Conservation (phyloP, 73 alveolate species). For the Breviolum minutum region DNA sequence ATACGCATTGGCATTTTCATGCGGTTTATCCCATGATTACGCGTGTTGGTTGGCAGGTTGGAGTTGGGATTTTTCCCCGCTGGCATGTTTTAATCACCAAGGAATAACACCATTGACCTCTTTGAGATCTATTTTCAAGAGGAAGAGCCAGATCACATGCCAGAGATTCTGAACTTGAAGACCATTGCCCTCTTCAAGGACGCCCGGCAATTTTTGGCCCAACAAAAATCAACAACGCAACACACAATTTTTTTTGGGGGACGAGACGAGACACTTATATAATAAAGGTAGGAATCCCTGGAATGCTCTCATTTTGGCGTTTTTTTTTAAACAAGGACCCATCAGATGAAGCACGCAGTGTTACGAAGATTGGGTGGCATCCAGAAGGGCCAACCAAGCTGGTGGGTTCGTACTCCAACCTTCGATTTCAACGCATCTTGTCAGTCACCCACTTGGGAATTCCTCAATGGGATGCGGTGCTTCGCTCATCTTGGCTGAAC, state of each 20-base stretch:
- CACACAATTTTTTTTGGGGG: neutral
- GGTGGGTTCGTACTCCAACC: slow-evolving; percentile 96
- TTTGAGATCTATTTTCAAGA: slow-evolving; percentile 98
- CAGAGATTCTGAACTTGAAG: slow-evolving; percentile 98
- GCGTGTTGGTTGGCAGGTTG: too few relatives aligned
- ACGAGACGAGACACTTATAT: neutral
- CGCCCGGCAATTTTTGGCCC: neutral
- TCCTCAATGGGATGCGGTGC: too few relatives aligned
- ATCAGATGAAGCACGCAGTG: slow-evolving; percentile 97
- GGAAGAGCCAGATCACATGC: slow-evolving; percentile 98
- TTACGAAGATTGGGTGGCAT: slow-evolving; percentile 98
- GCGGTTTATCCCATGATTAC: too few relatives aligned
- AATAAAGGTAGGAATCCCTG: neutral
- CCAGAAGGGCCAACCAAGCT: slow-evolving; percentile 97
- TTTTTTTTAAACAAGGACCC: slow-evolving; percentile 96
- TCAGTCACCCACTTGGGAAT: too few relatives aligned
- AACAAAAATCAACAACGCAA: neutral
- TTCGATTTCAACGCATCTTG: slow-evolving; percentile 96
- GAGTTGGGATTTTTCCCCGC: too few relatives aligned
- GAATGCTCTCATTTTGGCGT: neutral
- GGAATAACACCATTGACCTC: slow-evolving; percentile 98
- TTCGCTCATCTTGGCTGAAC: too few relatives aligned
- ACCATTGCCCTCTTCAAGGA: slow-evolving; percentile 98
- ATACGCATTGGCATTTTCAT: slow-evolving; percentile 90
- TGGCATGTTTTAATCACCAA: slow-evolving; percentile 53